phyloP scores from a whole-genome alignment of 2,329 filamentous ascomycete genomes.

The Phialophora chinensis region DNA sequence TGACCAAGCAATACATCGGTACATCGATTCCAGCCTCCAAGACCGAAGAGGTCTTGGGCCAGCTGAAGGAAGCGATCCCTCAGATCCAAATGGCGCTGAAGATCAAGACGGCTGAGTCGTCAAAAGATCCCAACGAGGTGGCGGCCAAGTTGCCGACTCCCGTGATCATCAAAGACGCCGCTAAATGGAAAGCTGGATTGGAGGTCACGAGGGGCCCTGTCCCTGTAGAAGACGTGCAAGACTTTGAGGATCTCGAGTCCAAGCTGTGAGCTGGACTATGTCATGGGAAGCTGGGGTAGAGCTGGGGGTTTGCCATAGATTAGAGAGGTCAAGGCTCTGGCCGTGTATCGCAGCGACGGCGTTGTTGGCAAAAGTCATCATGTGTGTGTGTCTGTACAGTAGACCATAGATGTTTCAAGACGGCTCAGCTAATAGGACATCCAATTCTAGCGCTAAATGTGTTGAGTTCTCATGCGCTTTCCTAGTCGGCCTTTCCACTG shows the following conservation, averaged over 20 bases:
- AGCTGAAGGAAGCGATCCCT: constrained; percentile 57
- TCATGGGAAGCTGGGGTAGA: not conserved
- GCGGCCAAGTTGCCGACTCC: constrained; percentile 54
- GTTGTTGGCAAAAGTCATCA: constrained; percentile 23
- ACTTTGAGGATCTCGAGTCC: constrained; percentile 83
- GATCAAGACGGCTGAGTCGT: constrained; percentile 45
- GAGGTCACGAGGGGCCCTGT: constrained; percentile 73
- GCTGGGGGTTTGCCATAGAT: not conserved
- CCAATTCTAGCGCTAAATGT: not conserved
- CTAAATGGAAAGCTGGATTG: constrained; percentile 78
- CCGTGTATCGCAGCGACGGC: constrained; percentile 23
- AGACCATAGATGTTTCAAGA: constrained; percentile 13
- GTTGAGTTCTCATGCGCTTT: not conserved
- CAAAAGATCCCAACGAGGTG: constrained; percentile 44
- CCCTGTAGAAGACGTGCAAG: constrained; percentile 75
- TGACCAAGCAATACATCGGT: constrained; percentile 58
- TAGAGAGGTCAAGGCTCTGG: not conserved
- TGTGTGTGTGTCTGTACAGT: constrained; percentile 9
- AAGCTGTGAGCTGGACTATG: constrained; percentile 66
- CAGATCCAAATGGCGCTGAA: constrained; percentile 53
- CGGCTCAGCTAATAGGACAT: not conserved
- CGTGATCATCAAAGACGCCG: constrained; percentile 75
- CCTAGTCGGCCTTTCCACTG: not conserved
- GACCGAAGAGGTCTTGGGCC: constrained; percentile 54
- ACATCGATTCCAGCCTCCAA: constrained; percentile 59